phyloP scores from a whole-genome alignment of 176 grass and related monocot genomes.

The Themeda triandra region DNA sequence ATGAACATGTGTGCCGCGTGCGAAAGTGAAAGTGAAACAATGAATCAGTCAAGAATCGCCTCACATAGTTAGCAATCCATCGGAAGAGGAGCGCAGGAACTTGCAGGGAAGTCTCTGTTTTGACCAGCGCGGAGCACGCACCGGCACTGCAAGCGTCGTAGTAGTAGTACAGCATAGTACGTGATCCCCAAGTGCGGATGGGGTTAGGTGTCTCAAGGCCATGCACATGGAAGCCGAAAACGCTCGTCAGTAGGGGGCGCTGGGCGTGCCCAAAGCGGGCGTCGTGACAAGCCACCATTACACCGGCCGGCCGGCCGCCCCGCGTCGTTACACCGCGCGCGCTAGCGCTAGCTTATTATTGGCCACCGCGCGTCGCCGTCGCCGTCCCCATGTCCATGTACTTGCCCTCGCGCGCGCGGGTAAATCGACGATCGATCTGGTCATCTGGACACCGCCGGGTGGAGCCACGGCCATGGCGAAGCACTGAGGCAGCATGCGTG shows the following conservation, averaged over 20 bases:
- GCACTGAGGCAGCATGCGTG: background rate
- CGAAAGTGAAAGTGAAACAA: too few species aligned
- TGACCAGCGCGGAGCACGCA: background rate
- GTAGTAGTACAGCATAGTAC: background rate
- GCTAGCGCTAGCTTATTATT: background rate
- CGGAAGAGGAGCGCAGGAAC: too few species aligned
- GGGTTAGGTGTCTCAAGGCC: background rate
- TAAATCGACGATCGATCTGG: background rate
- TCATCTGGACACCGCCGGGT: too few species aligned
- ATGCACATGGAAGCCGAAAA: background rate
- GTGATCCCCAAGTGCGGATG: too few species aligned
- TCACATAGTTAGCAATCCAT: too few species aligned
- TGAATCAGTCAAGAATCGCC: too few species aligned
- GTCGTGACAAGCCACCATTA: slow-evolving; percentile 38
- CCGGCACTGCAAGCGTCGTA: too few species aligned
- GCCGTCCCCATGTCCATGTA: background rate
- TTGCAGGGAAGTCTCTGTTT: background rate
- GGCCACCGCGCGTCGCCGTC: background rate
- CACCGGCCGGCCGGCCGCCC: background rate
- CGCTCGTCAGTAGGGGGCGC: background rate
- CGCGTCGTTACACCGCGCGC: too few species aligned
- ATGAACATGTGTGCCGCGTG: background rate
- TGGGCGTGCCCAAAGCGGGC: slow-evolving; percentile 31
- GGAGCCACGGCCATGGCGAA: background rate
- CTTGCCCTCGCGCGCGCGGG: background rate